Percentiles rank a stretch among this genome's conserved stretches.
phyloP scores from a whole-genome alignment of 208 protist species.

The Angomonas deanei region DNA sequence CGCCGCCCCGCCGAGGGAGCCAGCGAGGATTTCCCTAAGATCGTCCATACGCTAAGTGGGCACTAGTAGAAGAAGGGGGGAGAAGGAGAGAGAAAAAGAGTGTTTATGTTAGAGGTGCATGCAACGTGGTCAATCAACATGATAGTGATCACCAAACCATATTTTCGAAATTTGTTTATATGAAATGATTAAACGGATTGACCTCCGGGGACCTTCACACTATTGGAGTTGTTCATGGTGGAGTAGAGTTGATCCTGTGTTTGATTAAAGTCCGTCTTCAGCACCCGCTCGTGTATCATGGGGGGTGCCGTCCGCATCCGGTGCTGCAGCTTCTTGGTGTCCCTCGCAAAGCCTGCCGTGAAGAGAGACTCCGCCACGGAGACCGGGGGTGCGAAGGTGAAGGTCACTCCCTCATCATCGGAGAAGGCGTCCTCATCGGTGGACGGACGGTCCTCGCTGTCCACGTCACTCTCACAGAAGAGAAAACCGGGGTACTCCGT shows the following conservation, averaged over 20 bases:
- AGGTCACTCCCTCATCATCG: slow-evolving; percentile 85
- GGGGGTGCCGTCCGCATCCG: slow-evolving; percentile 84
- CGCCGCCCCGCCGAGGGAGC: slow-evolving; percentile 68
- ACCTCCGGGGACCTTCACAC: not conserved
- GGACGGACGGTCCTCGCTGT: slow-evolving; percentile 81
- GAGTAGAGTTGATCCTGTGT: slow-evolving; percentile 78
- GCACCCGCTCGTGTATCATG: slow-evolving; percentile 66
- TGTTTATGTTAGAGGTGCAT: not conserved
- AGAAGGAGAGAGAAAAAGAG: slow-evolving; percentile 1
- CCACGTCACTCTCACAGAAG: slow-evolving; percentile 82
- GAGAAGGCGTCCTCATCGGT: slow-evolving; percentile 85
- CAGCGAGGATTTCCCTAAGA: slow-evolving; percentile 60
- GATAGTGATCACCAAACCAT: not conserved
- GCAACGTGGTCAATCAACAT: not conserved
- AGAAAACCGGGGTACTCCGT: slow-evolving; percentile 89
- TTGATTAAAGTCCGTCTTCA: slow-evolving; percentile 69
- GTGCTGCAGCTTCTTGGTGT: slow-evolving; percentile 84
- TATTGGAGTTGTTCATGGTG: slow-evolving; percentile 8
- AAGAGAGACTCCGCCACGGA: slow-evolving; percentile 80
- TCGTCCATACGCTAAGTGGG: slow-evolving; percentile 23
- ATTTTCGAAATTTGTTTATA: not conserved
- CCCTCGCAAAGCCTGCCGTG: slow-evolving; percentile 78
- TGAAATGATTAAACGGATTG: not conserved
- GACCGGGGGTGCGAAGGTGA: slow-evolving; percentile 86
- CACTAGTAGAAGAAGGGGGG: slow-evolving; percentile 4